Conservation (phyloP, 805 yeast species). For the Lachancea nothofagi region DNA sequence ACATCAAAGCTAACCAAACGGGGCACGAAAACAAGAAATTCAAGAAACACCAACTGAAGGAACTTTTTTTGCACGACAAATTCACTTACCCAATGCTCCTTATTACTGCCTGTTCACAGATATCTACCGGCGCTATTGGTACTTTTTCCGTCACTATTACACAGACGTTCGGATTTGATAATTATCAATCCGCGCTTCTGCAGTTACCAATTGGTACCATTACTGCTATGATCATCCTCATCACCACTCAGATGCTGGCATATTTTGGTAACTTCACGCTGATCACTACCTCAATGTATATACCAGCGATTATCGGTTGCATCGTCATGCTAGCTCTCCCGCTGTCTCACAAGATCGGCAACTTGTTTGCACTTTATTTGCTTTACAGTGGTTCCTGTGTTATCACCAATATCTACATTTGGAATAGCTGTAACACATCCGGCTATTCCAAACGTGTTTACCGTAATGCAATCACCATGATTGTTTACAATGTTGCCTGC, state of each 20-base stretch:
- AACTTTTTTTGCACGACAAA: conserved; percentile 41
- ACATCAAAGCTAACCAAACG: conserved; percentile 44
- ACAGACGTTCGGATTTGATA: conserved; percentile 45
- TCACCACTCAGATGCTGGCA: conserved; percentile 37
- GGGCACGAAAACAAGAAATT: conserved; percentile 47
- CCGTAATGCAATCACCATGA: conserved; percentile 50
- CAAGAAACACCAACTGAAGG: conserved; percentile 42
- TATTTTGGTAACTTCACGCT: conserved; percentile 35
- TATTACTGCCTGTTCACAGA: conserved; percentile 42
- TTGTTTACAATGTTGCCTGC: conserved; percentile 54
- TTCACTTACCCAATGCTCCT: conserved; percentile 47
- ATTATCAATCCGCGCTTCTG: conserved; percentile 41
- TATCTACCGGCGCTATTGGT: conserved; percentile 48
- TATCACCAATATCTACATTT: conserved; percentile 52
- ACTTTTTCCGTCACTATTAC: conserved; percentile 50
- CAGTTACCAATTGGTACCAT: conserved; percentile 56
- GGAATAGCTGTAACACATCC: conserved; percentile 59
- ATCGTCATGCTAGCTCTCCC: conserved; percentile 39
- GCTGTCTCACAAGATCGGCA: conserved; percentile 38
- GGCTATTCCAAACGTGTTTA: conserved; percentile 55
- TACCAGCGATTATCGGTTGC: conserved; percentile 47
- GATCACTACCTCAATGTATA: conserved; percentile 36
- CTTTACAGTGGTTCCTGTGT: conserved; percentile 52
- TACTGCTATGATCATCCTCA: conserved; percentile 38
- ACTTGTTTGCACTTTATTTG: conserved; percentile 45